phyloP scores from a whole-genome alignment of 257 asterid genomes.

The Datura wrightii region DNA sequence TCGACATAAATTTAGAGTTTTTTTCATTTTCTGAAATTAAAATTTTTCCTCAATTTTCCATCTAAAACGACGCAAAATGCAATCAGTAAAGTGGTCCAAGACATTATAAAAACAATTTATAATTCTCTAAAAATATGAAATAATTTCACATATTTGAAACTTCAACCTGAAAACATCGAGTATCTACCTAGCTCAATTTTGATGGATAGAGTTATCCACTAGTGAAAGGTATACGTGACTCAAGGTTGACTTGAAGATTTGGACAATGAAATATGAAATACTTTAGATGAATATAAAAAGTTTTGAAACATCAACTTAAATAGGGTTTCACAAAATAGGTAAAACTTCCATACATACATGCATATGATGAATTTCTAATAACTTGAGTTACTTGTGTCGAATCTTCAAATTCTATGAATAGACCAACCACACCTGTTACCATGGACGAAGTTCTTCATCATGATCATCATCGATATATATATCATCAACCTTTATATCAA shows the following conservation, averaged over 20 bases:
- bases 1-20: neutral
- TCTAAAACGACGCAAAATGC: too few species aligned
- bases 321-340: neutral
- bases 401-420: neutral
- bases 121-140: neutral
- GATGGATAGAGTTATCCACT: neutral
- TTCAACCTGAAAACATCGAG: neutral
- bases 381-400: neutral
- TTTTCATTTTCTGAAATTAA: neutral
- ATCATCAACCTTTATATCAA: too few species aligned
- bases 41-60: too few species aligned
- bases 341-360: neutral
- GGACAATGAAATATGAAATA: neutral
- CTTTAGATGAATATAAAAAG: neutral
- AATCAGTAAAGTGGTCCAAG: too few species aligned
- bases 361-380: neutral
- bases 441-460: too few species aligned
- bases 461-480: too few species aligned
- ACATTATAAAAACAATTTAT: too few species aligned
- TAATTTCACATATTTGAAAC: neutral
- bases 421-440: too few species aligned
- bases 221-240: neutral
- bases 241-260: neutral
- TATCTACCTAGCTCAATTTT: neutral
- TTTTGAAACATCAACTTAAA: neutral